A percentile compares a stretch with the other conserved stretches of the same genome.
phyloP scores from a whole-genome alignment of 345 rosid species.

The Aquilaria yunnanensis region DNA sequence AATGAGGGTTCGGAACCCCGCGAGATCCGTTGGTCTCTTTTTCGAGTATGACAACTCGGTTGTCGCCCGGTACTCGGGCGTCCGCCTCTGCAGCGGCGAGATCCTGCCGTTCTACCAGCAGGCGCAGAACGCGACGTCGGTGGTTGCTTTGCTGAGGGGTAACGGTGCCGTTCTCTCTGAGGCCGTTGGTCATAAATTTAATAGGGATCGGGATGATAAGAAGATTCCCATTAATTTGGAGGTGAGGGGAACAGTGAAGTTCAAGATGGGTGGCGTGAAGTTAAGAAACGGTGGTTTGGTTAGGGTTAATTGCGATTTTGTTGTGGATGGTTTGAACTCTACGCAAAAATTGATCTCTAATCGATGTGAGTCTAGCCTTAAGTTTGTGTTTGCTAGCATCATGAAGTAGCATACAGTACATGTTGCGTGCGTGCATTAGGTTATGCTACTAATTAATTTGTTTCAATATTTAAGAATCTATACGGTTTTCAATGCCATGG shows the following conservation, averaged over 20 bases:
- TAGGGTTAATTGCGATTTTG: neutral
- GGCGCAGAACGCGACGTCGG: neutral
- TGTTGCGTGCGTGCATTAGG: too few relatives aligned
- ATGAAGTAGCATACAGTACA: neutral
- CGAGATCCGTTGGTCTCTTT: neutral
- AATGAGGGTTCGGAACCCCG: neutral
- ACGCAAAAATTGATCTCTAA: neutral
- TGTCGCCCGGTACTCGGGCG: neutral
- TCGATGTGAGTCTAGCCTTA: neutral
- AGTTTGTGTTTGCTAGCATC: neutral
- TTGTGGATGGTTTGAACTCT: neutral
- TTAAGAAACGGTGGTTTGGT: neutral
- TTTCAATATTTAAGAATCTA: too few relatives aligned
- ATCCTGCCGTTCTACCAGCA: neutral
- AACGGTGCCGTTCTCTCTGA: neutral
- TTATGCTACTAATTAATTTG: too few relatives aligned
- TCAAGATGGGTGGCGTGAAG: neutral
- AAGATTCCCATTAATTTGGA: neutral
- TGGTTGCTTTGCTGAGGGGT: neutral
- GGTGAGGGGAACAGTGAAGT: neutral
- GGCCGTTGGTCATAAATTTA: neutral
- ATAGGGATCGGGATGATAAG: neutral
- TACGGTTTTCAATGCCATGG: too few relatives aligned
- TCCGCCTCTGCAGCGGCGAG: neutral
- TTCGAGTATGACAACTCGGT: neutral